Base-by-base conservation (phyloP, 2,329 filamentous ascomycete genomes). In the Waltergamsia citrina region DNA sequence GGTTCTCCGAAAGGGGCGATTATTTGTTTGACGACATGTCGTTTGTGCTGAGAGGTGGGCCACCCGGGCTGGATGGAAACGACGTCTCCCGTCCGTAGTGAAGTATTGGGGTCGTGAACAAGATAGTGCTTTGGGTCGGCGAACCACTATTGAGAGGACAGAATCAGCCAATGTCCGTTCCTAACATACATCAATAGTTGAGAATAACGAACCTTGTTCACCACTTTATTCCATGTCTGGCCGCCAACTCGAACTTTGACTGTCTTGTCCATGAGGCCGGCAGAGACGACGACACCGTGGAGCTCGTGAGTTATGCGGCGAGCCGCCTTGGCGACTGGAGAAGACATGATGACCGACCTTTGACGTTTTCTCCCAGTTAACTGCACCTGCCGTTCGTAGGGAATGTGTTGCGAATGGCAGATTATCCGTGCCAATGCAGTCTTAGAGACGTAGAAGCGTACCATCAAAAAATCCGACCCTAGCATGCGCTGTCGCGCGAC, bases 101-200 rank as follows among this genome's bases (percentile, higher is more conserved):
- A 86, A 45, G 77, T 73, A 54, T 74, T 75, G 19, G 85, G 85
- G 56, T 92, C 85, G 63, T 86, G 81, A 24, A 88, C 83, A 20
- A 90, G 74, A 52, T 81, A 71, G 43, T 75, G 71, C 43, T 69
- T 65, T 16, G 74, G 71, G 29, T 70, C 62, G 48, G 78, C 71
- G 56, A 82, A 88, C 62, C 53, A 60, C 60, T 62, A 70, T 64
- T 78, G 81, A 43, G 17, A 15, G 18, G 29, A n/a, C 26, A 26
- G 20, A 16, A 21, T 37, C 21, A 32, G 32, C 14, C 15, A 9
- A 15, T 9, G 22, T 23, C n/a, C 14, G 17, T 21, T 23, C 8
- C n/a, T 16, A 5, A 11, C n/a, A 11, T 15, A 29, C 26, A 23
- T 7, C 12, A 20, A 26, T 20, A 5, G 6, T 15, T 14, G 16